A percentile compares a stretch with the other conserved stretches of the same genome.
Evolutionary conservation across 148 eudicot genomes (phyloP).

Genomic region (Rhododendron kiyosumense): DNA sequence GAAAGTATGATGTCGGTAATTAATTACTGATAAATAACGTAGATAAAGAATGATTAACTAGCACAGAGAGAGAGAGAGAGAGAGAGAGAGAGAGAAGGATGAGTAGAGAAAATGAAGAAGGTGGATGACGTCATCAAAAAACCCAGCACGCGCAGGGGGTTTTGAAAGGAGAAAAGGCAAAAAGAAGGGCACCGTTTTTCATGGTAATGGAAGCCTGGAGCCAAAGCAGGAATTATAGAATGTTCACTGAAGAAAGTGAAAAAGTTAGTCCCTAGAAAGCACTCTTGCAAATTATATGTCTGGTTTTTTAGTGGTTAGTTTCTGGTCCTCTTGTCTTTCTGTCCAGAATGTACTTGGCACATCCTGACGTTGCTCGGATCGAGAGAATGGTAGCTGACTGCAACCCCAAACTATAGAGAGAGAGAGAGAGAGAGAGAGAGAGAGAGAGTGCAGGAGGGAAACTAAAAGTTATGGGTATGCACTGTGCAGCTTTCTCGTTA

Average conservation of each 20-base stretch:
- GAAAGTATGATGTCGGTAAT: not conserved
- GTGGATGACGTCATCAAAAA: constrained; percentile 11
- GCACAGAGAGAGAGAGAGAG: too few relatives aligned
- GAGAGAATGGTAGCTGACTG: not conserved
- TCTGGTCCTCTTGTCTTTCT: constrained; percentile 13
- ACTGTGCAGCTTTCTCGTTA: not conserved
- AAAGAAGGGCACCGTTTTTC: constrained; percentile 2
- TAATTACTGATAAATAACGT: too few relatives aligned
- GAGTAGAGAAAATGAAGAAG: not conserved
- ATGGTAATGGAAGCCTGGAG: constrained; percentile 12
- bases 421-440: not conserved
- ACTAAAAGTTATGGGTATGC: not conserved
- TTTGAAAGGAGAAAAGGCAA: not conserved
- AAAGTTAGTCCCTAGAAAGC: not conserved
- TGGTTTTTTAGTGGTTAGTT: not conserved
- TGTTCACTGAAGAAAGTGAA: not conserved
- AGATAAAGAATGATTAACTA: not conserved
- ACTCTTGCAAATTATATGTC: not conserved
- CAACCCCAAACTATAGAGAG: not conserved
- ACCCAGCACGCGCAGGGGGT: constrained; percentile 12
- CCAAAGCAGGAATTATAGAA: not conserved
- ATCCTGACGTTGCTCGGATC: not conserved
- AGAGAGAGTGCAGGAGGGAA: not conserved
- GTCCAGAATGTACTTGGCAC: constrained; percentile 9
- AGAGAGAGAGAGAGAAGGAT: too few relatives aligned